A percentile compares a stretch with the other conserved stretches of the same genome.
These are phyloP conservation scores for Aspergillus leporis DNA, from an alignment of 495 filamentous ascomycete genomes.

Conservation along the genomic window DNA sequence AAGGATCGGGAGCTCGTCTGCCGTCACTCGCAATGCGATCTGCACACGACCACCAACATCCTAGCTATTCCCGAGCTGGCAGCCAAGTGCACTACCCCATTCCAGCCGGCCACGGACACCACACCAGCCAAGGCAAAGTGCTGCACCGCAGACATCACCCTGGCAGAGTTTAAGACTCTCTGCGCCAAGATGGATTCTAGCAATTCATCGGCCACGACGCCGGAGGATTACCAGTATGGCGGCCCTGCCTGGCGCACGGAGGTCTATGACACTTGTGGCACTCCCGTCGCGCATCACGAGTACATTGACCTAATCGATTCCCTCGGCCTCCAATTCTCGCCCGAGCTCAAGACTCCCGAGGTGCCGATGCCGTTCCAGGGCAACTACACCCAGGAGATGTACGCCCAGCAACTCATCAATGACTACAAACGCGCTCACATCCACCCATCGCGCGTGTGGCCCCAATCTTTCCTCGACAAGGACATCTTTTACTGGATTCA, in stretches of 20 bases:
- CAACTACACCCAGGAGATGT: constrained; percentile 56
- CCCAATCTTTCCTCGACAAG: constrained; percentile 59
- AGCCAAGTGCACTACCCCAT: constrained; percentile 61
- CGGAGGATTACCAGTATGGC: constrained; percentile 50
- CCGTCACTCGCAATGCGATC: constrained; percentile 62
- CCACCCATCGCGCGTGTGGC: constrained; percentile 55
- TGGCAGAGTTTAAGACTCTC: constrained; percentile 57
- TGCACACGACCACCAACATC: constrained; percentile 66
- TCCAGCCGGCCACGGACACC: constrained; percentile 48
- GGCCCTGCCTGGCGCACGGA: constrained; percentile 58
- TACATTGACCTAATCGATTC: constrained; percentile 54
- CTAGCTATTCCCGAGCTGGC: constrained; percentile 54
- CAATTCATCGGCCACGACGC: constrained; percentile 53
- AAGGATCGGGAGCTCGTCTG: constrained; percentile 61
- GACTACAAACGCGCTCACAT: constrained; percentile 55
- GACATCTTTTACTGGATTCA: constrained; percentile 64
- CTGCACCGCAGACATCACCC: constrained; percentile 65
- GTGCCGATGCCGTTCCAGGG: constrained; percentile 63
- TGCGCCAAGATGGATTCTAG: constrained; percentile 64
- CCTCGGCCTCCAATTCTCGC: constrained; percentile 56
- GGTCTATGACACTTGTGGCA: constrained; percentile 58
- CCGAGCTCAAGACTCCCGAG: constrained; percentile 60
- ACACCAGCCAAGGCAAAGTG: constrained; percentile 51
- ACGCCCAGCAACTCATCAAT: constrained; percentile 59
- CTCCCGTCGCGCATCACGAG: constrained; percentile 51